Percentiles rank a stretch among this genome's conserved stretches.
These are phyloP conservation scores for Geranium brycei DNA, from an alignment of 345 rosid species.

Conservation along the genomic window DNA sequence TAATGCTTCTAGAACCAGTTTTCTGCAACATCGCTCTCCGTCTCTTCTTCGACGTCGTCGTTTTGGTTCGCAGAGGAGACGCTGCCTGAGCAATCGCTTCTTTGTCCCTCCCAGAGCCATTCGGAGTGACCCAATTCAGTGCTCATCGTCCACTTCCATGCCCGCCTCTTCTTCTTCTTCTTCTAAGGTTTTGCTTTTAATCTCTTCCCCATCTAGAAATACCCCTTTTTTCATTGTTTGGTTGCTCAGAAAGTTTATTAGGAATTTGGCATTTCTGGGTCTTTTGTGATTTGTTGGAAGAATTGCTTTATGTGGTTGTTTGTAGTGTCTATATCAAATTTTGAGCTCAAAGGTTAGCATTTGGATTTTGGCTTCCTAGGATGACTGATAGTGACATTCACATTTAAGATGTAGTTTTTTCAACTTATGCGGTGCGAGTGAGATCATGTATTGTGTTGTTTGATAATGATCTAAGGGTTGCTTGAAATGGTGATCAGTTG, in stretches of 20 bases:
- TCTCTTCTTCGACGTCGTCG: neutral
- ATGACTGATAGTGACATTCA: neutral
- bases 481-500: constrained; percentile 25
- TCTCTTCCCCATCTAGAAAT: neutral
- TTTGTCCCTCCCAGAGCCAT: neutral
- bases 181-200: neutral
- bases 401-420: neutral
- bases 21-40: neutral
- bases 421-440: too few species aligned
- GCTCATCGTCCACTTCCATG: neutral
- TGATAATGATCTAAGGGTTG: neutral
- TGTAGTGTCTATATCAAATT: neutral
- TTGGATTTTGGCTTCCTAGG: neutral
- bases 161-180: neutral
- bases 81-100: neutral
- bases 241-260: neutral
- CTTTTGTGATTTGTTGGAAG: neutral
- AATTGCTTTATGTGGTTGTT: neutral
- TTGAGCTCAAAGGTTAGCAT: neutral
- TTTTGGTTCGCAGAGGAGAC: neutral
- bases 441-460: too few species aligned
- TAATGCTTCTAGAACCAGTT: neutral
- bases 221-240: neutral
- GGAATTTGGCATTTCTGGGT: neutral
- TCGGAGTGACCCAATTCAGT: neutral